phyloP scores from a whole-genome alignment of 2,329 filamentous ascomycete genomes.

The Stagonosporopsis cucurbitacearum region DNA sequence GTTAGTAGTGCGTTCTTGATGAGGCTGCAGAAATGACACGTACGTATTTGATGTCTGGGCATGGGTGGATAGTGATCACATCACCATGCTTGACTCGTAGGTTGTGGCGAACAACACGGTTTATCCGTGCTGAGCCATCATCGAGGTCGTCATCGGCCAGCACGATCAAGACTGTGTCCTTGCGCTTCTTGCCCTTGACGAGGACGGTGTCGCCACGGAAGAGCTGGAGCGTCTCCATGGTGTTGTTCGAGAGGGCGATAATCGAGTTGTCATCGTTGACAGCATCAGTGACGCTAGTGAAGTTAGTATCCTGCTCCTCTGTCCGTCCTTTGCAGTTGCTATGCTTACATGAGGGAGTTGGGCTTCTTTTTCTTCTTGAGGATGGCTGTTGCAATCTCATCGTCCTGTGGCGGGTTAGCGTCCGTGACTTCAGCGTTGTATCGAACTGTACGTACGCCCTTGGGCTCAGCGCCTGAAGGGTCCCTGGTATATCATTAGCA shows the following conservation, averaged over 20 bases:
- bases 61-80: slow-evolving; percentile 95
- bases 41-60: slow-evolving; percentile 99
- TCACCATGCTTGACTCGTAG: slow-evolving; percentile 98
- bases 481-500: slow-evolving; percentile 68
- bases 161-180: slow-evolving; percentile 98
- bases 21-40: slow-evolving; percentile 50
- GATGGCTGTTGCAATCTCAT: slow-evolving; percentile 94
- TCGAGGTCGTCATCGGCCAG: slow-evolving; percentile 97
- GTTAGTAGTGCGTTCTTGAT: slow-evolving; percentile 23
- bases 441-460: slow-evolving; percentile 65
- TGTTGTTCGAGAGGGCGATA: slow-evolving; percentile 96
- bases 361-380: slow-evolving; percentile 99
- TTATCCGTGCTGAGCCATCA: slow-evolving; percentile 95
- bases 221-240: slow-evolving; percentile 97
- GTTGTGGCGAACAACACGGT: slow-evolving; percentile 98
- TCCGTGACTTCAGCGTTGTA: slow-evolving; percentile 19
- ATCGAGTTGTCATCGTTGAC: slow-evolving; percentile 99
- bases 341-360: slow-evolving; percentile 91
- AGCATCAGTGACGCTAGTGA: slow-evolving; percentile 88
- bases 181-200: slow-evolving; percentile 99
- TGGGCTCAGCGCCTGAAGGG: slow-evolving; percentile 85
- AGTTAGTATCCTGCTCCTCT: slow-evolving; percentile 36
- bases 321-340: slow-evolving; percentile 44
- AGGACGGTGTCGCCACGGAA: slow-evolving; percentile 98
- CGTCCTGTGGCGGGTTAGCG: slow-evolving; percentile 65